Percentiles rank a stretch among this genome's conserved stretches.
Conservation (phyloP, 2,329 filamentous ascomycete genomes). For the Helicocarpus griseus region DNA sequence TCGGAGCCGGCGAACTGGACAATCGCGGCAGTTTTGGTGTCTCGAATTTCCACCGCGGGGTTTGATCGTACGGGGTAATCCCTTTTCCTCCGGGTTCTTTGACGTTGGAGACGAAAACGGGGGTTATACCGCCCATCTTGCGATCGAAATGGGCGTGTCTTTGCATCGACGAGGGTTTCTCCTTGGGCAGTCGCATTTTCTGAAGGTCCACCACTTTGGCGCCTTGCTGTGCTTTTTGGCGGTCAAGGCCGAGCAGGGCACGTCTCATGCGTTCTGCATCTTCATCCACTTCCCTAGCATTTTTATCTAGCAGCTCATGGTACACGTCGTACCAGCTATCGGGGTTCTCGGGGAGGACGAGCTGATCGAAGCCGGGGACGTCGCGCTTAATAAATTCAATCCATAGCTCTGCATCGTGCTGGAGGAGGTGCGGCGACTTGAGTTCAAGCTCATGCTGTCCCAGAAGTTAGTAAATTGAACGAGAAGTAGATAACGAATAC, state of each 20-base stretch:
- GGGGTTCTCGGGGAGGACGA: slow-evolving; percentile 56
- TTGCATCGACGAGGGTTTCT: slow-evolving; percentile 22
- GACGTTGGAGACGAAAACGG: slow-evolving; percentile 14
- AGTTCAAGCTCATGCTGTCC: slow-evolving; percentile 53
- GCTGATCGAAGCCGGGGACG: slow-evolving; percentile 59
- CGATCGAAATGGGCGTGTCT: slow-evolving; percentile 24
- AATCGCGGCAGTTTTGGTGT: slow-evolving; percentile 16
- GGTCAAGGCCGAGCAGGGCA: slow-evolving; percentile 48
- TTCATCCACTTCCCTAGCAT: slow-evolving; percentile 46
- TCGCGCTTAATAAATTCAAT: slow-evolving; percentile 66
- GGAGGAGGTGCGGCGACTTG: slow-evolving; percentile 65
- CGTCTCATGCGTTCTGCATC: slow-evolving; percentile 51
- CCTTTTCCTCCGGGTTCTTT: slow-evolving; percentile 1
- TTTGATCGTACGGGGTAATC: slow-evolving; percentile 6
- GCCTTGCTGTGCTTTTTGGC: slow-evolving; percentile 48
- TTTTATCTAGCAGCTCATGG: slow-evolving; percentile 53
- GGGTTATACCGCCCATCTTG: slow-evolving; percentile 22
- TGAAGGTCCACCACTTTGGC: slow-evolving; percentile 46
- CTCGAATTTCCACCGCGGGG: slow-evolving; percentile 18
- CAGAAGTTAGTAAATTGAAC: background rate
- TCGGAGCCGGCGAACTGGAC: slow-evolving; percentile 11
- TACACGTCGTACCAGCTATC: slow-evolving; percentile 72
- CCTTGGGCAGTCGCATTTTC: slow-evolving; percentile 21
- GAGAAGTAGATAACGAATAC: background rate
- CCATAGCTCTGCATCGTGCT: slow-evolving; percentile 66